phyloP scores from a whole-genome alignment of 2,329 filamentous ascomycete species.

The Elsinoe arachidis region DNA sequence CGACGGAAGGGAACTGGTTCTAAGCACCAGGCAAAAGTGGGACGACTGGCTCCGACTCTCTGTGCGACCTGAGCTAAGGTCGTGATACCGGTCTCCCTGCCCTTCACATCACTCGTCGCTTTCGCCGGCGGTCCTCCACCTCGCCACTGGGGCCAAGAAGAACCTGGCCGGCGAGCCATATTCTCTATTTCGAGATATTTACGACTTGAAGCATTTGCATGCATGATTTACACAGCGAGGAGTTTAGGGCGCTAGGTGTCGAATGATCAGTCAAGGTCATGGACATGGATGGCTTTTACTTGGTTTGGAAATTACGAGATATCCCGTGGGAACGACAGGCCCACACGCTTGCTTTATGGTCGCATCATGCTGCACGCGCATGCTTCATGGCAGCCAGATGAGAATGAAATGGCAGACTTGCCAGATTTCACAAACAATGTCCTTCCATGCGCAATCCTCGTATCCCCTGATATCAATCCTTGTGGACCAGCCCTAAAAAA shows the following conservation, averaged over 20 bases:
- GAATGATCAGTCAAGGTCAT: not conserved
- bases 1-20: slow-evolving; percentile 51
- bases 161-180: not conserved
- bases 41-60: slow-evolving; percentile 43
- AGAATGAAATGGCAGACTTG: not conserved
- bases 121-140: no score
- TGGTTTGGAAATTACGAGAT: slow-evolving; percentile 5
- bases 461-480: no score
- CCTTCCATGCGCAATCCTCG: no score
- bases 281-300: not conserved
- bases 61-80: slow-evolving; percentile 18
- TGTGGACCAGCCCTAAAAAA: no score
- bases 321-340: slow-evolving; percentile 11
- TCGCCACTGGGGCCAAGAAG: not conserved
- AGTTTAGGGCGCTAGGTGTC: not conserved
- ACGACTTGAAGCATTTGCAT: not conserved
- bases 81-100: not conserved
- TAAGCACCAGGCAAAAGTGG: slow-evolving; percentile 53
- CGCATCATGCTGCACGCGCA: not conserved
- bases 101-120: not conserved
- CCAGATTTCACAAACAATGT: not conserved
- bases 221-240: slow-evolving; percentile 10
- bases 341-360: not conserved
- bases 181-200: no score
- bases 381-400: not conserved